These are phyloP conservation scores for Gossypium armourianum DNA, from an alignment of 441 rosid species.

Conservation along the genomic window DNA sequence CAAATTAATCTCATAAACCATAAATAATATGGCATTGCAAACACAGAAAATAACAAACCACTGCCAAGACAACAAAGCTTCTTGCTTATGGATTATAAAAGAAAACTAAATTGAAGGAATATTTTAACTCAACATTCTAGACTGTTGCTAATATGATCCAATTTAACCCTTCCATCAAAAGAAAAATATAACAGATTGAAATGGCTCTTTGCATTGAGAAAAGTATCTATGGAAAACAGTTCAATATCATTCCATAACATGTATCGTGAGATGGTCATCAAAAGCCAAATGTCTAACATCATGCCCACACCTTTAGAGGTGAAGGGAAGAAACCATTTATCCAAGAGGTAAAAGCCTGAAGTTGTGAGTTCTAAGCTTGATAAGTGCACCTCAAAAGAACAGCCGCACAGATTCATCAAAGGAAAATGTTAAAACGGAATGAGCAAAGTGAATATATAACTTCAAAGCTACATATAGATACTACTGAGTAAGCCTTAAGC, in stretches of 20 bases:
- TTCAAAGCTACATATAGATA: not conserved
- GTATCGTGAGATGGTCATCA: not conserved
- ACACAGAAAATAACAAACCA: not conserved
- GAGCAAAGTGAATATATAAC: not conserved
- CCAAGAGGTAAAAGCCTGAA: not conserved
- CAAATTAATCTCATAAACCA: not conserved
- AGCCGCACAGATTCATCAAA: not conserved
- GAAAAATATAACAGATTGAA: not conserved
- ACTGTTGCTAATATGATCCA: not conserved
- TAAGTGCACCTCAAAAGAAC: conserved; percentile 3
- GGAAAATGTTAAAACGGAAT: not conserved
- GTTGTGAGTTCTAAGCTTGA: not conserved
- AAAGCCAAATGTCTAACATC: not conserved
- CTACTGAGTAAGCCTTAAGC: not conserved
- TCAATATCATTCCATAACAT: not conserved
- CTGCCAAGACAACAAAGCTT: not conserved
- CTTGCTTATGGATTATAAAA: not conserved
- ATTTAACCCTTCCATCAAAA: not conserved
- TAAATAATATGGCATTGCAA: not conserved
- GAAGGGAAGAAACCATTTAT: not conserved
- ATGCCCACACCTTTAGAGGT: not conserved
- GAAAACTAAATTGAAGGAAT: not conserved
- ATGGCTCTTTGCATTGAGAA: not conserved
- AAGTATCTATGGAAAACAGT: not conserved
- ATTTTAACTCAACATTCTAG: not conserved